Conservation (phyloP, 2,329 filamentous ascomycete genomes). For the Trichoderma pleuroti region DNA sequence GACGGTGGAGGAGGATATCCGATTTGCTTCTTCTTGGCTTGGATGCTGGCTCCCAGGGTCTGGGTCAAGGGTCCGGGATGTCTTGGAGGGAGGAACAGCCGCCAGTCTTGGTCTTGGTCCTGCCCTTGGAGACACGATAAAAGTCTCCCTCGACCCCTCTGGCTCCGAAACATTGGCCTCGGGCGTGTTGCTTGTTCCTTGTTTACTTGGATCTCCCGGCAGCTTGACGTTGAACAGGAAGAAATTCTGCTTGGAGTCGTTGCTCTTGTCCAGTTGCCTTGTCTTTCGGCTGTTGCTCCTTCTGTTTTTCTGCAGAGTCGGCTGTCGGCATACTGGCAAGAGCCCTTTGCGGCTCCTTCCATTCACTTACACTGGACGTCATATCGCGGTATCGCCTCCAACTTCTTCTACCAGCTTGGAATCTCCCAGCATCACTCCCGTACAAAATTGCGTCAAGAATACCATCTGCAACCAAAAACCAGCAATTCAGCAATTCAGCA, state of each 20-base stretch:
- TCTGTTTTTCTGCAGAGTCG: neutral
- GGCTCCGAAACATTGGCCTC: neutral
- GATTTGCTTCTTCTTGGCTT: conserved; percentile 1
- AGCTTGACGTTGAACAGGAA: neutral
- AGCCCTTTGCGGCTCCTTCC: conserved; percentile 1
- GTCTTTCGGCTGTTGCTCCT: neutral
- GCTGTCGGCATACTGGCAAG: neutral
- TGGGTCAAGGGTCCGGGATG: neutral
- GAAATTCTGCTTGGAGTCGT: neutral
- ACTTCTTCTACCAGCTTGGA: neutral
- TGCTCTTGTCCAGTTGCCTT: neutral
- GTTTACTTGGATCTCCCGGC: neutral
- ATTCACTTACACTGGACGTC: conserved; percentile 11
- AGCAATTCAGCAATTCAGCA: neutral
- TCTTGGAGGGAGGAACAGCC: conserved; percentile 5
- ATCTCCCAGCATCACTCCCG: neutral
- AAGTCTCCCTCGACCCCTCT: conserved; percentile 18
- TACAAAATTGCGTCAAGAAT: neutral
- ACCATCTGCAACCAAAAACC: neutral
- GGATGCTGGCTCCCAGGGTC: neutral
- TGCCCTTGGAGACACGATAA: conserved; percentile 13
- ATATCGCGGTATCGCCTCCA: neutral
- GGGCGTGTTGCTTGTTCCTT: neutral
- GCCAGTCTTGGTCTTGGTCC: neutral
- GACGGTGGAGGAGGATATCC: neutral